Base-by-base conservation (phyloP, 768 basidiomycete genomes). In the Pleurotus djamor region DNA sequence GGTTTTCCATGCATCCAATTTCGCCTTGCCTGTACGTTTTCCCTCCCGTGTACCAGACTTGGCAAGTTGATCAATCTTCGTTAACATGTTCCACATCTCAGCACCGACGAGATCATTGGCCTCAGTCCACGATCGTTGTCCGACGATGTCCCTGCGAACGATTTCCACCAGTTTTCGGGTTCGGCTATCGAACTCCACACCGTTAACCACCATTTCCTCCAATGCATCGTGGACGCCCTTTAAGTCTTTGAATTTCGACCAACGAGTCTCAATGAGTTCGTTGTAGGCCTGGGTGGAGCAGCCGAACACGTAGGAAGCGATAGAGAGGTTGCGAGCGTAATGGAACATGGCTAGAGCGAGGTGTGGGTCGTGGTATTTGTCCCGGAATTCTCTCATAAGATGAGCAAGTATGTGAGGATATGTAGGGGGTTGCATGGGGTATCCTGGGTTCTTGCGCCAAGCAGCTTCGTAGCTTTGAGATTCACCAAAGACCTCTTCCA, bases 271-370 rank as follows among this genome's bases (percentile, higher is more conserved):
- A 32, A 98, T 83, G 16, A 95, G 79, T 68, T 96, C 93, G 71
- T 95, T 94, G 72, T 96, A 97, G 0, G 88, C 90, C 8, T 80
- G 80, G 0, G 94, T 91, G 8, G 92, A 89, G 72, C 96, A 98
- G 2, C 95, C 96, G 65, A 88, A 88, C 34, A 96, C 88, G 70
- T 92, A 98, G 4, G 90, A 93, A 4, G 87, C 79, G 51, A 89
- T 83, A 1, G 91, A 92, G 3, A 87, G 81, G 43, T 81, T 81
- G 43, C 87, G 83, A 0, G 93, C 91, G 69, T 94, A 82, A 52
- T 88, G 78, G 75, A 97, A 98, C 28, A 96, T 80, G 16, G 88
- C 80, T 14, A 98, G 81, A 1, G 94, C 87, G 32, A 94, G 80
- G 66, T 93, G 81, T 1, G 95, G 94, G 60, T 94, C 87, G 14